Base-by-base conservation (phyloP, 495 filamentous ascomycete genomes). In the Xylaria intraflava region DNA sequence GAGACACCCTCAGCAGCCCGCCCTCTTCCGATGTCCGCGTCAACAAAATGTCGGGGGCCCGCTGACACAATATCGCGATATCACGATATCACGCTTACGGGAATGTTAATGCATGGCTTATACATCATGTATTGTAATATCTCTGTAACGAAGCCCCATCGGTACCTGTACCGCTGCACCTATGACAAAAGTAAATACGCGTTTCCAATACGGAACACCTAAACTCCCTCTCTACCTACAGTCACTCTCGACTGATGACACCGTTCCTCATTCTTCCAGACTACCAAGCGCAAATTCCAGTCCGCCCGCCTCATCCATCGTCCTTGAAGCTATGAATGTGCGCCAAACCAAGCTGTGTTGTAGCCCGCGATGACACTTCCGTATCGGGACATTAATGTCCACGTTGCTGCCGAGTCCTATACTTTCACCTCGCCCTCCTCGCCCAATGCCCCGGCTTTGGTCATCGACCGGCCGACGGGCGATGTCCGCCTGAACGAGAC, bases 401-500 rank as follows among this genome's bases (percentile, higher is more conserved):
- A 95, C 65, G 84, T 88, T 39, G 92, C 93, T 1, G 72, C 87
- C 50, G 89, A 91, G 51, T 84, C 92, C 64, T 98, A 98, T 78
- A 89, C 90, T 60, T 98, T 98, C 72, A 88, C 88, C 19, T 98
- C 93, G 2, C 94, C 93, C 9, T 97, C 94, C 3, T 90, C 89
- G 11, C 92, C 90, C 54, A 82, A 87, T 67, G 83, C 90, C 26
- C 89, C 89, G 9, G 87, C 90, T 10, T 80, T 98, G 14, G 84
- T 94, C 23, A 78, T 98, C 43, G 90, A 94, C 57, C 82, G 93
- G 36, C 93, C 93, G 16, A 90, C 89, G n/a, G 93, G 93, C 46
- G 93, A 96, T 68, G 70, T 96, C 23, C 81, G 88, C 11, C 78
- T 98, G 39, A 86, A 81, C 61, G 85, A 95, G 80, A 83, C 87